A percentile compares a stretch with the other conserved stretches of the same genome.
These are phyloP conservation scores for Gonapodya prolifera DNA, from an alignment of 192 early-diverging fungal genomes.

Conservation along the genomic window DNA sequence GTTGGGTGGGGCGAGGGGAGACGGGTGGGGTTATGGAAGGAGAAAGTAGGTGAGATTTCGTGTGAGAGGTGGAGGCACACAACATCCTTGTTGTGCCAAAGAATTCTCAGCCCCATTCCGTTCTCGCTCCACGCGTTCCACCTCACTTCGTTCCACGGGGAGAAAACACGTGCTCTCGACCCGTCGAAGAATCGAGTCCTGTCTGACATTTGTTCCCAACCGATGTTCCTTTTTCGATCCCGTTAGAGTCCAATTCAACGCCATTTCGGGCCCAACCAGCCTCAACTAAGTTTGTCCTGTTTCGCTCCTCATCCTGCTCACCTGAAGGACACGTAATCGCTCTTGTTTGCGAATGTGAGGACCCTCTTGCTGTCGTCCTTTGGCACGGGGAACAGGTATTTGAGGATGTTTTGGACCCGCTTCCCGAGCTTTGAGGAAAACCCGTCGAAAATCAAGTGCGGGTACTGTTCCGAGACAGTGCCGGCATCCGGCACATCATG, in stretches of 20 bases:
- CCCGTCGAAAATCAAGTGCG: constrained; percentile 92
- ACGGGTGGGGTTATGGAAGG: no score
- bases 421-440: constrained; percentile 79
- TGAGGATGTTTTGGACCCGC: constrained; percentile 75
- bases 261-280: no score
- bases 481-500: constrained; percentile 96
- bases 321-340: constrained; percentile 92
- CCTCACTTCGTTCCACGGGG: no score
- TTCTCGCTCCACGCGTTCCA: no score
- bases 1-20: not conserved
- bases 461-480: constrained; percentile 93
- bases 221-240: not conserved
- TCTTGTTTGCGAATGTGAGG: constrained; percentile 94
- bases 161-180: no score
- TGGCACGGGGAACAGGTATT: constrained; percentile 94
- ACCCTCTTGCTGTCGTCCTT: constrained; percentile 91
- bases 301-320: constrained; percentile 10
- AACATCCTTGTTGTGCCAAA: no score
- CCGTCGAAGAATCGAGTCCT: no score
- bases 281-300: not conserved
- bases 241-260: not conserved
- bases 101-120: no score
- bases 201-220: no score
- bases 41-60: no score
- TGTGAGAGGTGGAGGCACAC: no score